A percentile compares a stretch with the other conserved stretches of the same genome.
These are phyloP conservation scores for Oxytropis ochrocephala DNA, from an alignment of 306 rosid genomes.

Conservation along the genomic window DNA sequence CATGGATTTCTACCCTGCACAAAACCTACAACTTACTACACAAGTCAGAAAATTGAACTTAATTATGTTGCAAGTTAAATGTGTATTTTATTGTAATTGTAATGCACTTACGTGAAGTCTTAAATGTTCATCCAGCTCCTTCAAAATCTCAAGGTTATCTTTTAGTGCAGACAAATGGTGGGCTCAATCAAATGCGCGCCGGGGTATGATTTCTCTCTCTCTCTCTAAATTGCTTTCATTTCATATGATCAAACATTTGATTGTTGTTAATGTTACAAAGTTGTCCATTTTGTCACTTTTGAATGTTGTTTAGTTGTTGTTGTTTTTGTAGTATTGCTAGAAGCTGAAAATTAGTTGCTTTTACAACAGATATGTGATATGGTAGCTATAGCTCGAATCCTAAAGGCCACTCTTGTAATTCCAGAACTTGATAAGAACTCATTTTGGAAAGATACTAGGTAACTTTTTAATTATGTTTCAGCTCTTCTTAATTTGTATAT, in stretches of 20 bases:
- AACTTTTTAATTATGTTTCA: neutral
- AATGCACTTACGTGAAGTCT: constrained; percentile 3
- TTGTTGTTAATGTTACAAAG: too few species aligned
- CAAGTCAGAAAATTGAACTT: constrained; percentile 44
- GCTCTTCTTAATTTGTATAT: too few species aligned
- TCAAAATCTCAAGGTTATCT: constrained; percentile 65
- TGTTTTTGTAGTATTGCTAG: too few species aligned
- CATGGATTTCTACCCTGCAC: constrained; percentile 64
- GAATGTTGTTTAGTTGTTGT: neutral
- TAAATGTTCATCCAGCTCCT: constrained; percentile 51
- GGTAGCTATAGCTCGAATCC: constrained; percentile 90
- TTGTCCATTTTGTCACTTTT: too few species aligned
- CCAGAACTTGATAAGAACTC: constrained; percentile 90
- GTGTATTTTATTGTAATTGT: neutral
- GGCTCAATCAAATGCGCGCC: constrained; percentile 96
- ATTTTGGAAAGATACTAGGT: constrained; percentile 92
- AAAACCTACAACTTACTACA: constrained; percentile 56
- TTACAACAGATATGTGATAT: constrained; percentile 85
- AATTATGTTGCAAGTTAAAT: neutral
- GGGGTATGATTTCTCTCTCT: constrained; percentile 69
- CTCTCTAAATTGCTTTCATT: neutral
- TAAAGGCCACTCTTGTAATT: constrained; percentile 91
- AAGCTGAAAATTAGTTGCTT: constrained; percentile 12
- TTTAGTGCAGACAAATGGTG: constrained; percentile 86
- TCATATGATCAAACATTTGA: neutral